phyloP scores from a whole-genome alignment of 106 monocot species.

The Vanilla planifolia region DNA sequence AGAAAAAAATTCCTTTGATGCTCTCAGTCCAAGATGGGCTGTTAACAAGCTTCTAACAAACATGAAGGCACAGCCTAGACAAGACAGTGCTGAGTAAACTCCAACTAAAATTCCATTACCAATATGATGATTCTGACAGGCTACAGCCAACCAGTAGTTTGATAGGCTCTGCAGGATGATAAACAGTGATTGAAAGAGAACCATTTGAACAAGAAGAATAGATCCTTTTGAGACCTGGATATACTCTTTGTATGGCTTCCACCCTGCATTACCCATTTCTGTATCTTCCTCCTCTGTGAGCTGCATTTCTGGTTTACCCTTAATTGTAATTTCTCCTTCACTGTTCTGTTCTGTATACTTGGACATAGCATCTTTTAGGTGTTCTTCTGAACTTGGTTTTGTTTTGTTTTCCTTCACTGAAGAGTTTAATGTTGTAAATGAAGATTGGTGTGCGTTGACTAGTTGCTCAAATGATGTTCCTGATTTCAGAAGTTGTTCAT shows the following conservation, averaged over 20 bases:
- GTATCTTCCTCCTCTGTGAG: conserved; percentile 74
- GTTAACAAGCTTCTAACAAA: conserved; percentile 39
- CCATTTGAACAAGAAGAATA: conserved; percentile 20
- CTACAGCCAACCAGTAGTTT: conserved; percentile 73
- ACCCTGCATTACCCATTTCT: conserved; percentile 58
- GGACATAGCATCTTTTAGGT: neutral
- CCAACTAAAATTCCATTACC: conserved; percentile 30
- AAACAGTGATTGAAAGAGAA: conserved; percentile 39
- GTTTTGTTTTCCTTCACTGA: conserved; percentile 6
- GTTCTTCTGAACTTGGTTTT: neutral
- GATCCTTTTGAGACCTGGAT: conserved; percentile 36
- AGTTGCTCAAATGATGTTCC: conserved; percentile 78
- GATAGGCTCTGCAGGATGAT: conserved; percentile 47
- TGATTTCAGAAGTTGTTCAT: conserved; percentile 45
- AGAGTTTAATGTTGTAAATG: conserved; percentile 41
- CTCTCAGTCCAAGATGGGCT: conserved; percentile 56
- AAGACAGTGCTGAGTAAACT: conserved; percentile 48
- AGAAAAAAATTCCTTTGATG: conserved; percentile 56
- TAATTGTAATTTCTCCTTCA: conserved; percentile 31
- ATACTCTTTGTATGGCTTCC: conserved; percentile 61
- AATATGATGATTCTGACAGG: conserved; percentile 26
- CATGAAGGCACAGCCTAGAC: conserved; percentile 41
- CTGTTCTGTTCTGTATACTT: conserved; percentile 18
- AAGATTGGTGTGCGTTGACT: conserved; percentile 67
- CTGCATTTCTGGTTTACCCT: conserved; percentile 11